A percentile compares a stretch with the other conserved stretches of the same genome.
Evolutionary conservation across 208 protist genomes (phyloP).

Genomic region (Angomonas ambiguus): DNA sequence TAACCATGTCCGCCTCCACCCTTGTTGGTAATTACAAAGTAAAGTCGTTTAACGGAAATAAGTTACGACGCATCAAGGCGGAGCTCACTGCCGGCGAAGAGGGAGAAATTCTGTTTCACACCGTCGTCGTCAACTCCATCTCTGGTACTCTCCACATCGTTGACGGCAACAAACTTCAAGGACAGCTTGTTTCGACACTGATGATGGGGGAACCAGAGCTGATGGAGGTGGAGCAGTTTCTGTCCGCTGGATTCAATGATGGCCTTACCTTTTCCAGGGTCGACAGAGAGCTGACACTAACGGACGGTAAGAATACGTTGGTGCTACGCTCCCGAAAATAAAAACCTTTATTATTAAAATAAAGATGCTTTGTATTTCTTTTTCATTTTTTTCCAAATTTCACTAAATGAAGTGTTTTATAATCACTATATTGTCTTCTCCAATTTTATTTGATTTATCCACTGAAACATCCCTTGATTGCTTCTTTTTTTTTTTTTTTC

Average conservation of each 20-base stretch:
- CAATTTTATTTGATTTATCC: neutral
- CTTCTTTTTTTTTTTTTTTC: too few relatives aligned
- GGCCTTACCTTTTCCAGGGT: neutral
- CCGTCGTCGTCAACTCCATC: neutral
- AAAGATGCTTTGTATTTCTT: neutral
- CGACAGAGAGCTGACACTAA: neutral
- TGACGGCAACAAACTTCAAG: neutral
- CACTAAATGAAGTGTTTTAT: neutral
- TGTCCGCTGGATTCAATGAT: neutral
- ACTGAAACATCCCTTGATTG: neutral
- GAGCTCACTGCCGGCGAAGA: neutral
- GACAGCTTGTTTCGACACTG: neutral
- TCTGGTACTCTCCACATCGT: neutral
- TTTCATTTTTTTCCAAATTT: neutral
- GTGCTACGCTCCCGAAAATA: too few relatives aligned
- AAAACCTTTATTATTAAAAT: neutral
- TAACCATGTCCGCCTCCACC: neutral
- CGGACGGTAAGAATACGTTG: neutral
- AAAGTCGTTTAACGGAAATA: neutral
- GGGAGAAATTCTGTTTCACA: neutral
- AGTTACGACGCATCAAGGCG: neutral
- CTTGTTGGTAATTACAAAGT: neutral
- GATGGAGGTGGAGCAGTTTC: constrained; percentile 2
- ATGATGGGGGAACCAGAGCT: neutral
- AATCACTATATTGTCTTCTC: neutral